Evolutionary conservation across 2,329 filamentous ascomycete genomes (phyloP), one percentile per base, ranked within the genome.

Genomic region (Trichoderma hamatum): DNA sequence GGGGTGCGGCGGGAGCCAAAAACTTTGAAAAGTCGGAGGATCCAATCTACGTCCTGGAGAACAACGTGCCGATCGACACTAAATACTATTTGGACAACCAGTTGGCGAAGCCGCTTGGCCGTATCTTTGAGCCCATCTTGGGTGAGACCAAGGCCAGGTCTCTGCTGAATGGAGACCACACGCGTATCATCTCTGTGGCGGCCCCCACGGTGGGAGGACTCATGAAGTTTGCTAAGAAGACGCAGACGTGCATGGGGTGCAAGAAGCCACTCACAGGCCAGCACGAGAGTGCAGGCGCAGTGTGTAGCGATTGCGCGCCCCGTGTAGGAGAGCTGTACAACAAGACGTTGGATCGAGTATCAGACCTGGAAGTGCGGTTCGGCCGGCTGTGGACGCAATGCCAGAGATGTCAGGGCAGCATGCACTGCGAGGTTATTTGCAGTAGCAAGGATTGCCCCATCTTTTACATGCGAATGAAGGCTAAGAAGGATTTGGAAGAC

Each of bases 381-480:
- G 92, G 93, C 6, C 85, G 96, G 62, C 85, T 99, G 63, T 99
- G 96, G 96, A 99, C 96, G 60, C 96, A 99, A 80, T 99, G 96
- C 79, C 96, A 99, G 83, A 86, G 96, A 52, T 99, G 96, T 79
- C 96, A 99, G 82, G 96, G 94, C 67, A 97, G 94, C 82, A 92
- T 99, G 87, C 96, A 99, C 82, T 96, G 93, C 79, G 96, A 99
- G 80, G 96, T 99, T 67, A 98, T 99, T 74, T 99, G 96, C 83
- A 94, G 91, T 72, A 95, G 91, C 78, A 92, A 94, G 79, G 96
- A 99, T 83, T 99, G 96, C 78, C 96, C 96, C 1, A 99, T 99
- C 76, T 99, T 99, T 81, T 99, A 99, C 80, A 99, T 99, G 96
- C 90, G 96, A 5, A 99, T 99, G 96, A 99, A 99, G 86, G 95